Percentiles rank a stretch among this genome's conserved stretches.
phyloP scores from a whole-genome alignment of 2,329 filamentous ascomycete genomes.

The Fusarium chlamydosporum region DNA sequence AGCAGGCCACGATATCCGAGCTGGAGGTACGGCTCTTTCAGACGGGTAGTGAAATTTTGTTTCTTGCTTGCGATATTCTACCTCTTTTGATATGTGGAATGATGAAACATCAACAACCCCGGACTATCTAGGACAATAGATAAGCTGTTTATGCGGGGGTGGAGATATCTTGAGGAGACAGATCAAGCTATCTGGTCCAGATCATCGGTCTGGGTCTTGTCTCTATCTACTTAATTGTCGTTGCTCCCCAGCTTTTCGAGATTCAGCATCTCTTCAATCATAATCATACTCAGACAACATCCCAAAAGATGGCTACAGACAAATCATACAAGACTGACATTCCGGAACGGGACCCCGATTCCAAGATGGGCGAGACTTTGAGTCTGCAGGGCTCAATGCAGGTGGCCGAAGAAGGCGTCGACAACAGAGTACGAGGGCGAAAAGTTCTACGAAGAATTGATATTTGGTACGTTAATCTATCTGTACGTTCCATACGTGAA shows the following conservation, averaged over 20 bases:
- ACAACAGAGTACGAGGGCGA: not conserved
- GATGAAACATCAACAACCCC: conserved; percentile 8
- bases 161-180: conserved; percentile 18
- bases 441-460: conserved; percentile 38
- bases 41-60: conserved; percentile 11
- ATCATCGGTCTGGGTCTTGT: not conserved
- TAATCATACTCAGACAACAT: not conserved
- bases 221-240: conserved; percentile 19
- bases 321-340: conserved; percentile 22
- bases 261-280: too few species aligned
- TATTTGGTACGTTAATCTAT: conserved; percentile 12
- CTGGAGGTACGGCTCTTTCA: conserved; percentile 14
- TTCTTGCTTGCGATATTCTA: not conserved
- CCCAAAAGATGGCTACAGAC: conserved; percentile 10
- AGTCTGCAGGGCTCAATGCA: conserved; percentile 35
- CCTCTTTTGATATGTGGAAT: not conserved
- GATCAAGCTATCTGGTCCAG: conserved; percentile 8
- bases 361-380: conserved; percentile 34
- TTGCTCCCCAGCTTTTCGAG: not conserved
- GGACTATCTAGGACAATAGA: conserved; percentile 4
- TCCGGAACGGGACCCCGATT: conserved; percentile 7
- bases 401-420: conserved; percentile 22
- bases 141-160: conserved; percentile 27
- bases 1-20: conserved; percentile 1
- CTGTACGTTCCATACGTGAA: accelerated